Evolutionary conservation across 2,329 filamentous ascomycete genomes (phyloP), one percentile per base, ranked within the genome.

Genomic region (Atkinsonella texensis): DNA sequence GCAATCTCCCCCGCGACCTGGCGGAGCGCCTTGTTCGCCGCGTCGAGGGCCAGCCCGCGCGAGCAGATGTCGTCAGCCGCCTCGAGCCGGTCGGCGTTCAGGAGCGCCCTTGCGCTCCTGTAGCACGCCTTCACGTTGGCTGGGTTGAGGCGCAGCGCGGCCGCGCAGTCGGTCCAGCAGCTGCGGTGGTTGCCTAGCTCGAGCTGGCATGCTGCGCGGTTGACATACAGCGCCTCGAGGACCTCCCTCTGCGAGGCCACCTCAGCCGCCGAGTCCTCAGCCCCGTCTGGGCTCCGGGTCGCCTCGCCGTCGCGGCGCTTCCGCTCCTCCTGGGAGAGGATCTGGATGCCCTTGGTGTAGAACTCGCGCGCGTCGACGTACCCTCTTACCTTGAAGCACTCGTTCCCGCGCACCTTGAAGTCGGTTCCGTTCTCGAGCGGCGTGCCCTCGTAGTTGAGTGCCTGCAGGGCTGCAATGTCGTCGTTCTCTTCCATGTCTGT

Each of bases 371-470:
- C 93, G 66, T 97, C 89, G 28, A 68, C 74, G 81, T 85, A 95
- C 46, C 80, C 75, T 66, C 82, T 83, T 51, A 75, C 75, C 59
- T 78, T 76, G 63, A 94, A 95, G 62, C 80, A 83, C 61, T 97
- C 91, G 65, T 98, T 98, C 35, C 93, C 93, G 58, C 89, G 87
- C 64, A 91, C 85, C 61, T 93, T 89, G 72, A 96, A 96, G 57
- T 88, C 88, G 44, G 78, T 71, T 18, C 83, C 86, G 55, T 95
- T 84, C 66, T 97, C 91, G 10, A 83, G 76, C 47, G 87, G 82
- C 9, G 89, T 90, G 18, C 93, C 94, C 71, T 98, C 93, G 65
- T 96, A 95, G 32, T 89, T 88, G 40, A 98, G 74, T 0, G 93
- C 91, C 64, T 87, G 85, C 54, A 98, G 76, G 0, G 93, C 94